Base-by-base conservation (phyloP, 2,329 filamentous ascomycete species). In the Claviceps pazoutovae region DNA sequence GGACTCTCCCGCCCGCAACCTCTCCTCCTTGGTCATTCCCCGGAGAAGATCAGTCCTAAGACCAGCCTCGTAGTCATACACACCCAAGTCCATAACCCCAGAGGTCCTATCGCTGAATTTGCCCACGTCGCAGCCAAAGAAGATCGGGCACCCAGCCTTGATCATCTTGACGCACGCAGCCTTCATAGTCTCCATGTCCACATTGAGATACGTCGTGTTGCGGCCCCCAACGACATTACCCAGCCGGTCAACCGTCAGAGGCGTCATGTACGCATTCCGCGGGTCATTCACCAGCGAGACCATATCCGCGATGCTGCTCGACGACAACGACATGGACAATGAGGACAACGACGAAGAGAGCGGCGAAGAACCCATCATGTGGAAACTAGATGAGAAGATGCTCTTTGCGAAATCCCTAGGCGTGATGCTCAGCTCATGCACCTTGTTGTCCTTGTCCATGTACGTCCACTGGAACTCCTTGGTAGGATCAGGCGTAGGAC, bases 51-150 rank as follows among this genome's bases (percentile, higher is more conserved):
- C 75, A 55, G 88, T 75, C 60, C 89, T 87, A 68, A 95, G 88
- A n/a, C 86, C 88, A 1, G 94, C 77, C 59, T 85, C 78, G 66
- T 91, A 93, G 66, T 93, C 83, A 60, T 84, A 80, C 4, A 95
- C 71, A 1, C 77, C 74, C 1, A 83, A 75, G 64, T 95, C 88
- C 86, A 95, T 89, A 62, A 95, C 80, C 16, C 88, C 88, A 2
- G 75, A 74, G 1, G 59, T 60, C 0, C 70, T 71, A 62, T 90
- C 83, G 52, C 80, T 85, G 66, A 84, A 90, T 65, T 95, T 86
- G 56, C 88, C 88, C 0, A 95, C 88, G 60, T 95, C 89, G 49
- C 79, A 85, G 52, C 89, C 89, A 64, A 95, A 95, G 75, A 95
- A 95, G 49, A 95, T 79, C 9, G 89, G 88, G 5, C 87, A 69